Evolutionary conservation across 345 rosid genomes (phyloP).

Genomic region (Syzygium grande): DNA sequence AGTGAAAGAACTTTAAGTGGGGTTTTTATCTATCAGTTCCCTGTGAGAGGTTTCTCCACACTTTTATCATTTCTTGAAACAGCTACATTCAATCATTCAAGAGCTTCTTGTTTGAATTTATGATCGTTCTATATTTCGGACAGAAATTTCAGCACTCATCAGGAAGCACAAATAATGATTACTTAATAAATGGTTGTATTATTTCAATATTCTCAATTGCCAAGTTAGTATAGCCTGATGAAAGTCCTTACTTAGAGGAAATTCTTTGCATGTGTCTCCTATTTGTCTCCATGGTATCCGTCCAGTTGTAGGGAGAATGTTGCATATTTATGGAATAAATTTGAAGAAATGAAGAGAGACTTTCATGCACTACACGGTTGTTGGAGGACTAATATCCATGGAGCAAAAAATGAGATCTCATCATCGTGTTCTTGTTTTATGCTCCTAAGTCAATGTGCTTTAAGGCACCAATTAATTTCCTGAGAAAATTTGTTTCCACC

Average conservation of each 20-base stretch:
- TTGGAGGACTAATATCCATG: neutral
- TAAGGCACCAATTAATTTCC: neutral
- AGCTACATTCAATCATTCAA: neutral
- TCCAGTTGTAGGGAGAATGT: neutral
- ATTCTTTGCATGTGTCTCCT: neutral
- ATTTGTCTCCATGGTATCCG: neutral
- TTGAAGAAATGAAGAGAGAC: neutral
- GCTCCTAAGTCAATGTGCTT: neutral
- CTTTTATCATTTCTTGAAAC: neutral
- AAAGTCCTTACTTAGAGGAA: neutral
- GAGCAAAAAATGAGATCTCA: neutral
- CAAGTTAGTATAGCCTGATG: neutral
- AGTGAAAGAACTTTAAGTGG: neutral
- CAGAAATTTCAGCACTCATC: neutral
- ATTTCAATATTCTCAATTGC: neutral
- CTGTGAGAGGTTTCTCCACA: neutral
- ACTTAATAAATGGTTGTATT: neutral
- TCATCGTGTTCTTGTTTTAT: neutral
- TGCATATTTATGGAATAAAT: neutral
- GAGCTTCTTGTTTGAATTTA: neutral
- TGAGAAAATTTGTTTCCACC: neutral
- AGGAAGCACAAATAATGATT: neutral
- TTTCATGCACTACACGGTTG: neutral
- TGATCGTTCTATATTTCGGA: neutral
- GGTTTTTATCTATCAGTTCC: neutral